Conservation (phyloP, 768 basidiomycete genomes). For the Vishniacozyma victoriae region DNA sequence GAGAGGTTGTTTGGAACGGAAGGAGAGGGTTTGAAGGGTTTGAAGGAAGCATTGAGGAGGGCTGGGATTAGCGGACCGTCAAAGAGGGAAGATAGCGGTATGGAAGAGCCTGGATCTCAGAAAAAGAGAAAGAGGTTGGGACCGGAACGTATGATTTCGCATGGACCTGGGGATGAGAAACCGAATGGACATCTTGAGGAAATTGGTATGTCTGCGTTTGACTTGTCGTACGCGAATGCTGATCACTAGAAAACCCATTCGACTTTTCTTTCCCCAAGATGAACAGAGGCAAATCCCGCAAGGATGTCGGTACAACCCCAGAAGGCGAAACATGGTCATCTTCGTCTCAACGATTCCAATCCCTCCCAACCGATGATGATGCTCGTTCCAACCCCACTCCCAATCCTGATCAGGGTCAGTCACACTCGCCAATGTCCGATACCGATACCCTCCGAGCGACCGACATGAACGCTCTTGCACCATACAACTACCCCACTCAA, state of each 20-base stretch:
- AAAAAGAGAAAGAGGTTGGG: constrained; percentile 37
- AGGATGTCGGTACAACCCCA: background rate
- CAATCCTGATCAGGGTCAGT: constrained; percentile 11
- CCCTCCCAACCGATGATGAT: constrained; percentile 30
- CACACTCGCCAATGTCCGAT: constrained; percentile 16
- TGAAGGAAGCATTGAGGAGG: constrained; percentile 38
- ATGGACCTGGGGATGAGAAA: constrained; percentile 28
- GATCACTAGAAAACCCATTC: background rate
- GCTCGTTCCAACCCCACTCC: constrained; percentile 2
- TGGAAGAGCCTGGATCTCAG: constrained; percentile 3
- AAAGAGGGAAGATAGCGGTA: constrained; percentile 10
- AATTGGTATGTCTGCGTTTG: constrained; percentile 11
- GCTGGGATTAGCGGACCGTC: constrained; percentile 20
- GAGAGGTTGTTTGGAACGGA: constrained; percentile 72
- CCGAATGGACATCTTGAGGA: constrained; percentile 23
- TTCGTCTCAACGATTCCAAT: constrained; percentile 25
- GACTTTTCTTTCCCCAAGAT: constrained; percentile 4
- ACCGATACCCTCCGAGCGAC: constrained; percentile 8
- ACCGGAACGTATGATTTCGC: constrained; percentile 44
- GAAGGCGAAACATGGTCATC: constrained; percentile 10
- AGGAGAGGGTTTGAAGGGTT: constrained; percentile 33
- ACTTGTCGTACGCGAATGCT: background rate
- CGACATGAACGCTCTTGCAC: constrained; percentile 11
- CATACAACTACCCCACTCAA: constrained; percentile 15
- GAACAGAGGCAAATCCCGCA: constrained; percentile 5